Percentiles rank a stretch among this genome's conserved stretches.
Conservation (phyloP, 768 basidiomycete species). For the Russula emetica region DNA sequence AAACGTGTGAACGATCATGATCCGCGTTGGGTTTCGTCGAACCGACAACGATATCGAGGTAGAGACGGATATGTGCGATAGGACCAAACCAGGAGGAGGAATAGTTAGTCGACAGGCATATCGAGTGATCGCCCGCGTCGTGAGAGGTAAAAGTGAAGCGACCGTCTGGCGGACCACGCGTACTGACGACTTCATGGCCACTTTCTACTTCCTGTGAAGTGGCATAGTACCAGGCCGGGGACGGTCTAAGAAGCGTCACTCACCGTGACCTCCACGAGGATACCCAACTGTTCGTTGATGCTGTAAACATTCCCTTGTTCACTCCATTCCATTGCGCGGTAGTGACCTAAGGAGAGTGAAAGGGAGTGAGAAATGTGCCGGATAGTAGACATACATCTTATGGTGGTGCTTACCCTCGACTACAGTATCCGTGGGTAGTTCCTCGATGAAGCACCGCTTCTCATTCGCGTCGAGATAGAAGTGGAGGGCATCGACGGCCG, state of each 20-base stretch:
- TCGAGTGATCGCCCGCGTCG: constrained; percentile 93
- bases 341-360: constrained; percentile 60
- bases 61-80: constrained; percentile 84
- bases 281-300: constrained; percentile 73
- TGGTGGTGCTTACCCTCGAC: constrained; percentile 66
- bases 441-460: constrained; percentile 93
- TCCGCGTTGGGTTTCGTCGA: constrained; percentile 81
- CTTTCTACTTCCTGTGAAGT: constrained; percentile 73
- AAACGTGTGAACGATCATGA: constrained; percentile 80
- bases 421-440: constrained; percentile 91
- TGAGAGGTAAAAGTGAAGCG: constrained; percentile 98
- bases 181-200: constrained; percentile 77
- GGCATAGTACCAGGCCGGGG: not conserved
- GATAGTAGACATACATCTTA: not conserved
- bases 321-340: constrained; percentile 88
- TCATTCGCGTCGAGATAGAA: constrained; percentile 96
- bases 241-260: constrained; percentile 32
- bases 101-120: constrained; percentile 92
- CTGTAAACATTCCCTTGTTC: constrained; percentile 64
- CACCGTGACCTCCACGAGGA: constrained; percentile 88
- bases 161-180: constrained; percentile 85
- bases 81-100: constrained; percentile 68
- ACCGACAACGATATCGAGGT: constrained; percentile 92
- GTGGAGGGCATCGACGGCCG: constrained; percentile 71
- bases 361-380: not conserved